A percentile compares a stretch with the other conserved stretches of the same genome.
These are phyloP conservation scores for Xylaria palmicola DNA, from an alignment of 495 filamentous ascomycete species.

Conservation along the genomic window DNA sequence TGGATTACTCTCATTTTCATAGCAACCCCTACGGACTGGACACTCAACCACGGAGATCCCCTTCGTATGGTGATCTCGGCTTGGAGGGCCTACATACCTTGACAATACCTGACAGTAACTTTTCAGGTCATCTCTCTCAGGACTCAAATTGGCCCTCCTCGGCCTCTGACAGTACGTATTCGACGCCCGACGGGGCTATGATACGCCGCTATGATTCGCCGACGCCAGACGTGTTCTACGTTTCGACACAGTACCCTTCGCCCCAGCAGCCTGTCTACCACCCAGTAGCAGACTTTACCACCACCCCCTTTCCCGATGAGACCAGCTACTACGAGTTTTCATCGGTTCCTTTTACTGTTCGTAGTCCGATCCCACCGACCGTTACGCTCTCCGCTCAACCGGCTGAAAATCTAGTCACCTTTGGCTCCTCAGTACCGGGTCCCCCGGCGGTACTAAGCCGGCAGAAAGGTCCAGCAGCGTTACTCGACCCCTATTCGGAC, in stretches of 20 bases:
- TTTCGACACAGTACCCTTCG: conserved; percentile 11
- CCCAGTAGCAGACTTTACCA: not conserved
- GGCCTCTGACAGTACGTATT: conserved; percentile 49
- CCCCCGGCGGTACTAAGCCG: conserved; percentile 28
- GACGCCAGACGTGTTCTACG: conserved; percentile 8
- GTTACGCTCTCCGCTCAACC: conserved; percentile 40
- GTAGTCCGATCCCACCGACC: conserved; percentile 43
- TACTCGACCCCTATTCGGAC: conserved; percentile 33
- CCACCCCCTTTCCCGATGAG: conserved; percentile 24
- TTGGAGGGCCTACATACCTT: conserved; percentile 25
- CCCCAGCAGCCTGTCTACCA: conserved; percentile 15
- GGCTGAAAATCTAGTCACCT: conserved; percentile 39
- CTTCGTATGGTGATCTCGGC: conserved; percentile 24
- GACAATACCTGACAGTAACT: conserved; percentile 32
- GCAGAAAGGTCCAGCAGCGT: conserved; percentile 33
- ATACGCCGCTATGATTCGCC: conserved; percentile 24
- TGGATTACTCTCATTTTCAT: conserved; percentile 24
- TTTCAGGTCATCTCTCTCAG: conserved; percentile 29
- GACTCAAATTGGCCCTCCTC: conserved; percentile 50
- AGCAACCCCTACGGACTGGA: conserved; percentile 21
- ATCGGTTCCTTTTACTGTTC: conserved; percentile 35
- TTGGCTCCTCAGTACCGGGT: conserved; percentile 27
- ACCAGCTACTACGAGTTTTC: conserved; percentile 22
- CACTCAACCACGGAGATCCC: conserved; percentile 26
- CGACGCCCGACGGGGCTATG: conserved; percentile 32